Base-by-base conservation (phyloP, 257 asterid species). In the Fraxinus anomala region DNA sequence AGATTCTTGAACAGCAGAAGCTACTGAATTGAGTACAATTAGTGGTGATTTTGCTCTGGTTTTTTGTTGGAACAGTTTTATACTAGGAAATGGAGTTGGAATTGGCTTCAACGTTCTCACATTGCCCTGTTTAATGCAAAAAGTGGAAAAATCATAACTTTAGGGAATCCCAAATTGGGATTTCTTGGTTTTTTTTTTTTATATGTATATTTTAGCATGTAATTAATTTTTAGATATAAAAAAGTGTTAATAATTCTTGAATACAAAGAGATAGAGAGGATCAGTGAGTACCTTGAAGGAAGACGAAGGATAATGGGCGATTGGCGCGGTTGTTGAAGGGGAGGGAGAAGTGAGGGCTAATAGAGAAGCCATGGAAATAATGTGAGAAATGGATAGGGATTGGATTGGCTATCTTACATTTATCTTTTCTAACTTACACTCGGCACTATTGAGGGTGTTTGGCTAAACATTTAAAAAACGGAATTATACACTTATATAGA, bases 241-340 rank as follows among this genome's bases (percentile, higher is more conserved):
- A 39, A 40, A 9, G 47, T 40, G 47, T 40, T 40, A 40, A 40
- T 40, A 40, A 40, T 40, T 40, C 47, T 40, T 40, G 47, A 40
- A 9, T 40, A 40, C 47, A 40, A 10, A 39, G 44, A 39, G 44
- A 39, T 39, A 8, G 12, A 39, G 44, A 37, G 44, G 13, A 39
- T 7, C 3, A 9, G 24, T 12, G 23, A 16, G 31, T 88, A 89
- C 96, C 98, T 94, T 94, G 87, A 90, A 91, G 28, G 85, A 76
- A 47, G 86, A 82, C 42, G 84, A 85, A 73, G 84, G 80, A 7
- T 59, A 79, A 74, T 76, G 90, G 65, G 74, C 86, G 68, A 65
- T 72, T 34, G 80, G 80, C 9, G 86, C 10, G 30, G 83, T 33
- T 33, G 36, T 37, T 7, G 81, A 72, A 23, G 80, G 30, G 33